phyloP scores from a whole-genome alignment of 169 alveolate genomes.

The Perkinsus marinus region DNA sequence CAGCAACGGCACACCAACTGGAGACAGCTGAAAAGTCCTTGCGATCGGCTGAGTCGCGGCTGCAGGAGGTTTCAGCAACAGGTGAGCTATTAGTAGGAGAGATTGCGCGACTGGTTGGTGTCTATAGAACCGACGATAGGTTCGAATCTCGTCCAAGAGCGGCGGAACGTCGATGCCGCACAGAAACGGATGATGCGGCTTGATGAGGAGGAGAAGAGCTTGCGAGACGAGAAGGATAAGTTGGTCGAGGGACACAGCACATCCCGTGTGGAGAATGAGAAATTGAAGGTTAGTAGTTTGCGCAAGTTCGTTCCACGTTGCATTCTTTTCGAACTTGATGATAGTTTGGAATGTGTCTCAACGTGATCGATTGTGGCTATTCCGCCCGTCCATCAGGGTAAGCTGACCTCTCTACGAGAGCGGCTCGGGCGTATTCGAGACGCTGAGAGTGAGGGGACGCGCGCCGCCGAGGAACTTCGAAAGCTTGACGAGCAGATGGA shows the following conservation, averaged over 20 bases:
- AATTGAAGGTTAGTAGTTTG: neutral
- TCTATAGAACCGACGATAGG: neutral
- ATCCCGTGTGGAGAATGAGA: neutral
- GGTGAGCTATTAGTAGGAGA: neutral
- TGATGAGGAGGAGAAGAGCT: neutral
- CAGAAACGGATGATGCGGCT: neutral
- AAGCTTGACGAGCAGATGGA: neutral
- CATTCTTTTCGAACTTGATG: no score
- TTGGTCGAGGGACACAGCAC: neutral
- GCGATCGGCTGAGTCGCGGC: neutral
- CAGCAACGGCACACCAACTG: neutral
- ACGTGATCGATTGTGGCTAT: no score
- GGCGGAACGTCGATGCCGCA: neutral
- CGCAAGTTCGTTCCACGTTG: no score
- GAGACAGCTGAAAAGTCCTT: neutral
- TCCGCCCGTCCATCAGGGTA: no score
- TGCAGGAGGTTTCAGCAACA: neutral
- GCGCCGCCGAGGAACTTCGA: neutral
- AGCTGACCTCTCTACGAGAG: neutral
- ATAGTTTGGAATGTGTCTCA: no score
- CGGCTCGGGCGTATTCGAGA: neutral
- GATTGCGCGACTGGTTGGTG: neutral
- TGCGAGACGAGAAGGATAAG: neutral
- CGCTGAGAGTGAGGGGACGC: neutral
- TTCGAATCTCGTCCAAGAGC: neutral